Conservation (phyloP, 352 stramenopile species). For the Pythium chondricola region DNA sequence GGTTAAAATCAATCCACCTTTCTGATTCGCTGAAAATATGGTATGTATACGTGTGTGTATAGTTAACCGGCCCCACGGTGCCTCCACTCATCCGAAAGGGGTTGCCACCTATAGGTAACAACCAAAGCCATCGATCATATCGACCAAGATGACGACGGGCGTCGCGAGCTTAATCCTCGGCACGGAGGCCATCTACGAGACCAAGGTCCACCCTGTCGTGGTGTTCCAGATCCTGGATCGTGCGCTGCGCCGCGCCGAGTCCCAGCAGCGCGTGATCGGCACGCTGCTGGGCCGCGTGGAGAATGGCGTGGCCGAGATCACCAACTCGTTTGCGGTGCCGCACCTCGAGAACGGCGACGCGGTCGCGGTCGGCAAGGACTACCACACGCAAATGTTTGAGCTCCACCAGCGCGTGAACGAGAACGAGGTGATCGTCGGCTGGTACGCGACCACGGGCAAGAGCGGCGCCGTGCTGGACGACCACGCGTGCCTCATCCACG, state of each 20-base stretch:
- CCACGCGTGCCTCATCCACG: conserved; percentile 95
- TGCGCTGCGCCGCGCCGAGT: conserved; percentile 91
- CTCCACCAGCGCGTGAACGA: conserved; percentile 93
- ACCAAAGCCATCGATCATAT: not conserved
- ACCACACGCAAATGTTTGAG: conserved; percentile 96
- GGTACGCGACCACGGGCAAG: conserved; percentile 88
- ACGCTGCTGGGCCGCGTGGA: conserved; percentile 92
- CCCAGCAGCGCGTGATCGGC: conserved; percentile 94
- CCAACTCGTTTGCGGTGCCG: conserved; percentile 95
- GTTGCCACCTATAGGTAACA: too few relatives aligned
- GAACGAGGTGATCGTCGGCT: conserved; percentile 94
- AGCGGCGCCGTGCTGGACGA: conserved; percentile 83
- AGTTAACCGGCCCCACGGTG: not conserved
- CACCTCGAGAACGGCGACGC: conserved; percentile 95
- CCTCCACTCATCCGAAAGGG: conserved; percentile 10
- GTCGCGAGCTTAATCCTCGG: conserved; percentile 59
- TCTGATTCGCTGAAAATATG: conserved; percentile 26
- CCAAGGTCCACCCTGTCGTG: conserved; percentile 94
- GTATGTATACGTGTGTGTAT: not conserved
- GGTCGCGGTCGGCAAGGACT: conserved; percentile 97
- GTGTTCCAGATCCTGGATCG: conserved; percentile 97
- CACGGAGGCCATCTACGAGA: conserved; percentile 75
- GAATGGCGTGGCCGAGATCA: conserved; percentile 87
- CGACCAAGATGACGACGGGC: conserved; percentile 24
- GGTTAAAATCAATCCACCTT: too few relatives aligned